phyloP scores from a whole-genome alignment of 2,329 filamentous ascomycete genomes.

The Pseudopyricularia cyperi region DNA sequence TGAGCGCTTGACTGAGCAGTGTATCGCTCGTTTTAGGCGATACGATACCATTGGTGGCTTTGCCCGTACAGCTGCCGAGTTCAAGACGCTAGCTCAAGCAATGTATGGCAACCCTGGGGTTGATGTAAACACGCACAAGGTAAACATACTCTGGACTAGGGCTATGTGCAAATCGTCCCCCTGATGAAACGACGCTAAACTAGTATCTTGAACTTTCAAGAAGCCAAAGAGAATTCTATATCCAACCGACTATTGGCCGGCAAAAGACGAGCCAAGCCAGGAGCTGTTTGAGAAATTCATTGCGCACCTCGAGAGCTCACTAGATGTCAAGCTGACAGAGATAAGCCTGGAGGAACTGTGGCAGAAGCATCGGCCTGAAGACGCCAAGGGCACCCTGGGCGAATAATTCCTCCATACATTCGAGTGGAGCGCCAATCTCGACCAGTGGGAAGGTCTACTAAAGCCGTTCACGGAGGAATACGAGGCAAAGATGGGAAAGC shows the following conservation, averaged over 20 bases:
- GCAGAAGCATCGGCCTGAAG: slow-evolving; percentile 2
- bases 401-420: slow-evolving; percentile 2
- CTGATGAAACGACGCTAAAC: neutral
- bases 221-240: slow-evolving; percentile 5
- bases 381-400: neutral
- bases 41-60: neutral
- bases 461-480: slow-evolving; percentile 2
- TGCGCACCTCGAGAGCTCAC: neutral
- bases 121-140: neutral
- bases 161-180: too few species aligned
- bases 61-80: neutral
- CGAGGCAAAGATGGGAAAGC: slow-evolving; percentile 2
- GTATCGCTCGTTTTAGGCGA: neutral
- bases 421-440: slow-evolving; percentile 4
- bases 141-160: neutral
- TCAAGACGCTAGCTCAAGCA: neutral
- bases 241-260: slow-evolving; percentile 5
- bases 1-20: neutral
- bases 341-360: slow-evolving; percentile 4
- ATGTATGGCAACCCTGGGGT: neutral
- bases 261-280: neutral
- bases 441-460: slow-evolving; percentile 3
- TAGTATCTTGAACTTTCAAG: neutral
- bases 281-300: slow-evolving; percentile 2
- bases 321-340: slow-evolving; percentile 1